phyloP scores from a whole-genome alignment of 1,284 basidiomycete genomes.

The Ganoderma multipileum region DNA sequence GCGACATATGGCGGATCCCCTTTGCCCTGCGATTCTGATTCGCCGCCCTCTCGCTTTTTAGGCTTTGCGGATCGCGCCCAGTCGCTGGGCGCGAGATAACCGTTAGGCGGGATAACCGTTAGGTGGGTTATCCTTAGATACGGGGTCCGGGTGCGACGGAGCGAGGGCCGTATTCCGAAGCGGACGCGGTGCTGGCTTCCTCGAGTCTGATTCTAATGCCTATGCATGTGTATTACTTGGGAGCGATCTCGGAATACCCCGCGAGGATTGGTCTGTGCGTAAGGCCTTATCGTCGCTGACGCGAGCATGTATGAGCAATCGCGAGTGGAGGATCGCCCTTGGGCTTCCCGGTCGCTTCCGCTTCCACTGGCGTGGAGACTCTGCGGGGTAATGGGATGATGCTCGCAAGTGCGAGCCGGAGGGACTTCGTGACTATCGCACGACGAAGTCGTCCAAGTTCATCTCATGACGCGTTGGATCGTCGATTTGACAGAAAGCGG shows the following conservation, averaged over 20 bases:
- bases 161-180: conserved; percentile 8
- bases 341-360: conserved; percentile 9
- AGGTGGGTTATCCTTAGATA: conserved; percentile 7
- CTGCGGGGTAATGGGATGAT: conserved; percentile 5
- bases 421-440: not conserved
- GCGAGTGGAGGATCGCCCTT: conserved; percentile 2
- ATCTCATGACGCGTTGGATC: conserved; percentile 11
- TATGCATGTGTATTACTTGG: not conserved
- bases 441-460: not conserved
- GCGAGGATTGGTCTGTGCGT: not conserved
- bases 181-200: not conserved
- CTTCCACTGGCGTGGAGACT: not conserved
- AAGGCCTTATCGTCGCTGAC: not conserved
- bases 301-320: not conserved
- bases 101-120: conserved; percentile 8
- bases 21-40: not conserved
- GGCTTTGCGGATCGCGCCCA: conserved; percentile 28
- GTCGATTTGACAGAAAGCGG: conserved; percentile 12
- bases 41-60: conserved; percentile 14
- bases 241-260: not conserved
- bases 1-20: conserved; percentile 3
- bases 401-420: conserved; percentile 6
- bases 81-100: conserved; percentile 11
- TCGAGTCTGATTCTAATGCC: not conserved
- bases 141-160: conserved; percentile 6